These are phyloP conservation scores for Neurospora sp. DNA, from an alignment of 495 filamentous ascomycete genomes.

Conservation along the genomic window DNA sequence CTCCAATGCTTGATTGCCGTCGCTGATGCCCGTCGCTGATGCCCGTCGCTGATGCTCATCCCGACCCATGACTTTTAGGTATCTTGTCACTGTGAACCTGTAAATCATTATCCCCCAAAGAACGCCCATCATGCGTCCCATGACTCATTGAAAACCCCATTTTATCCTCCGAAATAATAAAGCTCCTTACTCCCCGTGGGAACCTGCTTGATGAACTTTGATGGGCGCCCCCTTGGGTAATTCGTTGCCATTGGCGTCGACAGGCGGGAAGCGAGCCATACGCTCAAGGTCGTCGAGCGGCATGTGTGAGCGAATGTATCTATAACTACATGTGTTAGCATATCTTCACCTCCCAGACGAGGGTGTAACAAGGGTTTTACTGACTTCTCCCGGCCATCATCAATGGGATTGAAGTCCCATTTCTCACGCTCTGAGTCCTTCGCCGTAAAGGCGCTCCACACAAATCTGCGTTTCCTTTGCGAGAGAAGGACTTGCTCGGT, in stretches of 20 bases:
- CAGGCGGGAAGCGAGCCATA: slow-evolving; percentile 52
- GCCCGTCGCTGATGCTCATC: neutral
- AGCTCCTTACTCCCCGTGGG: slow-evolving; percentile 34
- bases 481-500: slow-evolving; percentile 55
- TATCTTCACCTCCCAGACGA: neutral
- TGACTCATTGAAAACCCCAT: neutral
- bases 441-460: slow-evolving; percentile 60
- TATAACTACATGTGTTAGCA: slow-evolving; percentile 9
- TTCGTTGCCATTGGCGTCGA: slow-evolving; percentile 48
- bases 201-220: slow-evolving; percentile 35
- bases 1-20: neutral
- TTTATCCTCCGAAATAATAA: neutral
- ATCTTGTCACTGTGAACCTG: neutral
- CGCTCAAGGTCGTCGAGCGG: slow-evolving; percentile 61
- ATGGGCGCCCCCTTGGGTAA: slow-evolving; percentile 20
- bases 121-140: neutral
- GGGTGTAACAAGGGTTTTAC: slow-evolving; percentile 4
- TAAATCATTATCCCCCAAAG: neutral
- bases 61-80: neutral
- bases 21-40: neutral
- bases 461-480: slow-evolving; percentile 61
- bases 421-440: neutral
- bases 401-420: slow-evolving; percentile 71
- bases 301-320: slow-evolving; percentile 59
- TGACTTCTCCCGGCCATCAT: slow-evolving; percentile 64